A percentile compares a stretch with the other conserved stretches of the same genome.
Conservation (phyloP, 1,284 basidiomycete species). For the Moesziomyces sp. region DNA sequence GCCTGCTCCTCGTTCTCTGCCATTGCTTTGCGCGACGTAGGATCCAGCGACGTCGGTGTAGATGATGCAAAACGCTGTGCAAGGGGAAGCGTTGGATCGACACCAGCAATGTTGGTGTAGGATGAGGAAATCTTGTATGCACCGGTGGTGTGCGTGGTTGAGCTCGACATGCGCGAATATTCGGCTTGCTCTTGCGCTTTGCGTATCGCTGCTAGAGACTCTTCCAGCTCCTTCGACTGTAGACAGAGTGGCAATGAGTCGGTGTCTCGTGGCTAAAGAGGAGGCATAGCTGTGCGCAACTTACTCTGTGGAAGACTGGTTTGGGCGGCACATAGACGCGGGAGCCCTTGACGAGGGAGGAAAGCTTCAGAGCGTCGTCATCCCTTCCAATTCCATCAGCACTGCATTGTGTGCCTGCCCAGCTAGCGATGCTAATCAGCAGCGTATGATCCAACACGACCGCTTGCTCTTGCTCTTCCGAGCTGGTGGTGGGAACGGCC, state of each 20-base stretch:
- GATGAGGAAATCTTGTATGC: conserved; percentile 22
- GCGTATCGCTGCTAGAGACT: conserved; percentile 29
- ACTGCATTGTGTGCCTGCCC: not conserved
- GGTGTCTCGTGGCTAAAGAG: not conserved
- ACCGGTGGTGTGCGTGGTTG: not conserved
- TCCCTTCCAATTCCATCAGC: not conserved
- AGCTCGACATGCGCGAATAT: conserved; percentile 34
- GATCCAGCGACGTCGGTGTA: not conserved
- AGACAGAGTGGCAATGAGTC: not conserved
- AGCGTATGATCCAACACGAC: conserved; percentile 24
- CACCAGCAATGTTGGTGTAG: conserved; percentile 36
- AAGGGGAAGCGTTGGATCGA: conserved; percentile 34
- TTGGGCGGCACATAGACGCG: conserved; percentile 35
- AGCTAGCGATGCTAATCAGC: conserved; percentile 19
- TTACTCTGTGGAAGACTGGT: conserved; percentile 19
- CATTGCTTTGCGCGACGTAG: not conserved
- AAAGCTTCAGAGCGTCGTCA: conserved; percentile 9
- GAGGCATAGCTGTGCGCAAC: not conserved
- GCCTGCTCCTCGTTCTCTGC: conserved; percentile 21
- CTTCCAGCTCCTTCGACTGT: conserved; percentile 33
- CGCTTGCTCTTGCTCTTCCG: not conserved
- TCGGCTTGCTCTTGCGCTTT: conserved; percentile 36
- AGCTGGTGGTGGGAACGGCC: conserved; percentile 11
- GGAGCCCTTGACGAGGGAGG: conserved; percentile 16
- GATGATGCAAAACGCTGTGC: conserved; percentile 19